Base-by-base conservation (phyloP, 768 basidiomycete species). In the button mushroom (Agaricus bisporus) region DNA sequence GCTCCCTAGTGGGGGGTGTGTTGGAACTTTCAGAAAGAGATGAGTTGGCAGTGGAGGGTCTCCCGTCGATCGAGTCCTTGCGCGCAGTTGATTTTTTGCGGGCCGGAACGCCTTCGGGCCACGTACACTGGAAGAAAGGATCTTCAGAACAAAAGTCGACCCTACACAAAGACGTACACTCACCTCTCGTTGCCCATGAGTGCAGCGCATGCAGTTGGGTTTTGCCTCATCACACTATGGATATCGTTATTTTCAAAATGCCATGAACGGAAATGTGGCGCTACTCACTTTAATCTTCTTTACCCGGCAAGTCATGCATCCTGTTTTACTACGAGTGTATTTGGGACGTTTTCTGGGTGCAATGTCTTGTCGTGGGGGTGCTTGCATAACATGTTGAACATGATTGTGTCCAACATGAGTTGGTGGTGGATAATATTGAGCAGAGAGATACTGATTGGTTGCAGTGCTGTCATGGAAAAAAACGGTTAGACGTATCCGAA, bases 321-420 rank as follows among this genome's bases (percentile, higher is more conserved):
- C 94, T 1, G 92, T 93, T 73, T 95, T 94, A 70, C 89, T 91
- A 61, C 94, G 81, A 58, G 90, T 92, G 62, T 95, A 95, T 75
- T 97, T 97, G 46, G 90, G 91, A 35, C 90, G 85, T 66, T 90
- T 91, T 55, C 89, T 79, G 61, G 78, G 75, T 14, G 74, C 62
- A 22, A 75, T 55, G 45, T 82, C 86, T 35, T 68, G 70, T 48
- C 78, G 76, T 50, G 77, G 67, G 17, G 72, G 74, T 2, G 73
- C 64, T 20, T 74, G 74, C 68, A 67, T 35, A 58, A 64, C 58
- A 62, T 51, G 70, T 39, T 54, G 55, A 56, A 36, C 54, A 46
- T 60, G 60, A 48, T 73, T 73, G 56, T 80, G 77, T 58, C 62
- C 65, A 48, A 66, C 49, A 51, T 67, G 69, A 25, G 71, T 11